phyloP scores from a whole-genome alignment of 2,329 filamentous ascomycete genomes.

The Pseudogymnoascus sp. region DNA sequence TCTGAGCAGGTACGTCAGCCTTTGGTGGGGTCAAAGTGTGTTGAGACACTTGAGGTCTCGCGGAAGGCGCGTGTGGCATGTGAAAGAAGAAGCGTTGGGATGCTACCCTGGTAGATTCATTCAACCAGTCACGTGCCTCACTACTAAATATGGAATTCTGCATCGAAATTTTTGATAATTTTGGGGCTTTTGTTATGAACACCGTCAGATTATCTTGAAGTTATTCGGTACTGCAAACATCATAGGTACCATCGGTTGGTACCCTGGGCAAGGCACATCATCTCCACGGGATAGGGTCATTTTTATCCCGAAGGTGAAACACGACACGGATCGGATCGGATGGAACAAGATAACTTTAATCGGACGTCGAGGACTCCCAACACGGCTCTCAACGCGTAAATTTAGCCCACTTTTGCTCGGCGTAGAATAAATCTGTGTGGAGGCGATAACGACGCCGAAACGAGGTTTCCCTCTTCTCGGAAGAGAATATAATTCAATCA shows the following conservation, averaged over 20 bases:
- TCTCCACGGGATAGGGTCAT: not conserved
- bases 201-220: not conserved
- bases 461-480: not conserved
- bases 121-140: not conserved
- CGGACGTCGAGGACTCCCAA: not conserved
- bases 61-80: not conserved
- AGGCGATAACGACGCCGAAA: not conserved
- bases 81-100: constrained; percentile 5
- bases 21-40: not conserved
- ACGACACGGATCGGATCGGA: not conserved
- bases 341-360: not conserved
- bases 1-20: not conserved
- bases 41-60: not conserved
- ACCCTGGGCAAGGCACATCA: not conserved
- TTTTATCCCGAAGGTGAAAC: not conserved
- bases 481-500: not conserved
- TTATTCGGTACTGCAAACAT: not conserved
- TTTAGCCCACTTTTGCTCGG: not conserved
- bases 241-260: not conserved
- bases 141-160: not conserved
- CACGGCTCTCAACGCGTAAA: not conserved
- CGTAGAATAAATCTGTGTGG: not conserved
- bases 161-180: not conserved
- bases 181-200: not conserved
- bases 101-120: not conserved